Percentiles rank a stretch among this genome's conserved stretches.
Conservation (phyloP, 148 eudicot species). For the Persicaria tinctoria region DNA sequence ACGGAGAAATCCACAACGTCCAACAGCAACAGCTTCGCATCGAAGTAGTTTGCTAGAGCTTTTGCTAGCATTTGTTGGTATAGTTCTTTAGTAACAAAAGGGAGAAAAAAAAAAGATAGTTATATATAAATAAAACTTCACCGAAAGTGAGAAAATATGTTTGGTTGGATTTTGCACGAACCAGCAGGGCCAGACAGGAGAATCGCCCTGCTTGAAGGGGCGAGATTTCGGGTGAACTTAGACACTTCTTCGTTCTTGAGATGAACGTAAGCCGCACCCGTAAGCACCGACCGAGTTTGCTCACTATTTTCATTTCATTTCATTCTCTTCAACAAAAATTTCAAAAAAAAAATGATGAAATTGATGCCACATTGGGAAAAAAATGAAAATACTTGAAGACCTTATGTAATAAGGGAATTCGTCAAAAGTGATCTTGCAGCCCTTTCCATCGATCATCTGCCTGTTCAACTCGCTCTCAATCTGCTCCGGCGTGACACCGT, state of each 20-base stretch:
- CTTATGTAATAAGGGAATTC: slow-evolving; percentile 81
- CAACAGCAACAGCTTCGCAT: slow-evolving; percentile 72
- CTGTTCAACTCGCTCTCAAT: slow-evolving; percentile 56
- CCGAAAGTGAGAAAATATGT: not conserved
- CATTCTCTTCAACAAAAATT: not conserved
- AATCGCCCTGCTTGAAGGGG: slow-evolving; percentile 89
- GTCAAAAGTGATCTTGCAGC: slow-evolving; percentile 43
- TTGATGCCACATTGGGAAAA: not conserved
- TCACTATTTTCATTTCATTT: slow-evolving; percentile 44
- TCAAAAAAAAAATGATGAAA: not conserved
- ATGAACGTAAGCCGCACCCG: slow-evolving; percentile 91
- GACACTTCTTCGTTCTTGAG: slow-evolving; percentile 80
- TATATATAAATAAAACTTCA: not conserved
- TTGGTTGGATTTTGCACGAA: slow-evolving; percentile 14
- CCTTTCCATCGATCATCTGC: slow-evolving; percentile 48
- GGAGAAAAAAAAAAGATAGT: not conserved
- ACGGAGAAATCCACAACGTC: slow-evolving; percentile 78
- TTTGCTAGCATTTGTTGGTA: slow-evolving; percentile 76
- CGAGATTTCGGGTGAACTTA: slow-evolving; percentile 75
- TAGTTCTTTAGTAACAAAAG: slow-evolving; percentile 32
- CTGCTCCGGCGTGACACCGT: slow-evolving; percentile 48
- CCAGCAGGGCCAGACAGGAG: slow-evolving; percentile 92
- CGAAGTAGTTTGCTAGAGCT: slow-evolving; percentile 75
- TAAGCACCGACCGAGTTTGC: slow-evolving; percentile 57
- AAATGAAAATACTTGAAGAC: slow-evolving; percentile 18